These are phyloP conservation scores for Juglanconis juglandina DNA, from an alignment of 2,329 filamentous ascomycete species.

Conservation along the genomic window DNA sequence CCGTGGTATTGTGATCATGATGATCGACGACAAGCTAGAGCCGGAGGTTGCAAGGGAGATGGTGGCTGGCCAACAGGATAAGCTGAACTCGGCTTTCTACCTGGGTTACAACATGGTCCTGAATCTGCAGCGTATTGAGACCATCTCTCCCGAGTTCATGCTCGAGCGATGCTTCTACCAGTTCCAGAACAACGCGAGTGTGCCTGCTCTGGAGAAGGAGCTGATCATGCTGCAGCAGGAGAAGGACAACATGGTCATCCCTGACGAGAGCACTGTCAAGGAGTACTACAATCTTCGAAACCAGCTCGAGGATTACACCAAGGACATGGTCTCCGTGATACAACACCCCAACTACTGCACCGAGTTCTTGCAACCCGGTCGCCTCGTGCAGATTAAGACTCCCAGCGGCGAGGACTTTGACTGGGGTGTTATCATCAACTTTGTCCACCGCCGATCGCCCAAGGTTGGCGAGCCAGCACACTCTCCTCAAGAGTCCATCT, in stretches of 20 bases:
- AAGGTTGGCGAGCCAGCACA: slow-evolving; percentile 68
- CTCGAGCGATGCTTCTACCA: slow-evolving; percentile 97
- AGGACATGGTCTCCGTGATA: slow-evolving; percentile 88
- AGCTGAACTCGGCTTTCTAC: slow-evolving; percentile 95
- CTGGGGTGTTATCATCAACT: slow-evolving; percentile 86
- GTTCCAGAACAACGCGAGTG: slow-evolving; percentile 91
- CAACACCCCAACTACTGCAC: slow-evolving; percentile 86
- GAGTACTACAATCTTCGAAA: slow-evolving; percentile 91
- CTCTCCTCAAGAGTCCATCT: slow-evolving; percentile 70
- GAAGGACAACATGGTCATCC: slow-evolving; percentile 69
- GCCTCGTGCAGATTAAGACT: slow-evolving; percentile 81
- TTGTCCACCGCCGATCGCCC: slow-evolving; percentile 59
- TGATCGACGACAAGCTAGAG: slow-evolving; percentile 96
- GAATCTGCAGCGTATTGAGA: slow-evolving; percentile 94
- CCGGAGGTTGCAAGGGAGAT: slow-evolving; percentile 91
- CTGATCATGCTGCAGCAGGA: slow-evolving; percentile 74
- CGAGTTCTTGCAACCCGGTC: slow-evolving; percentile 81
- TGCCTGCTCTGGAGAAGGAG: slow-evolving; percentile 79
- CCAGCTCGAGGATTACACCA: slow-evolving; percentile 76
- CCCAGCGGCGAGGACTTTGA: slow-evolving; percentile 76
- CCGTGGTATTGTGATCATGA: slow-evolving; percentile 98
- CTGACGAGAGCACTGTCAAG: slow-evolving; percentile 83
- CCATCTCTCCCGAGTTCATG: slow-evolving; percentile 98
- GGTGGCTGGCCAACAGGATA: slow-evolving; percentile 93
- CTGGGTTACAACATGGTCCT: slow-evolving; percentile 99